Evolutionary conservation across 2,329 filamentous ascomycete species (phyloP), one percentile per base, ranked within the genome.

Genomic region (Hirsutella thompsonii): DNA sequence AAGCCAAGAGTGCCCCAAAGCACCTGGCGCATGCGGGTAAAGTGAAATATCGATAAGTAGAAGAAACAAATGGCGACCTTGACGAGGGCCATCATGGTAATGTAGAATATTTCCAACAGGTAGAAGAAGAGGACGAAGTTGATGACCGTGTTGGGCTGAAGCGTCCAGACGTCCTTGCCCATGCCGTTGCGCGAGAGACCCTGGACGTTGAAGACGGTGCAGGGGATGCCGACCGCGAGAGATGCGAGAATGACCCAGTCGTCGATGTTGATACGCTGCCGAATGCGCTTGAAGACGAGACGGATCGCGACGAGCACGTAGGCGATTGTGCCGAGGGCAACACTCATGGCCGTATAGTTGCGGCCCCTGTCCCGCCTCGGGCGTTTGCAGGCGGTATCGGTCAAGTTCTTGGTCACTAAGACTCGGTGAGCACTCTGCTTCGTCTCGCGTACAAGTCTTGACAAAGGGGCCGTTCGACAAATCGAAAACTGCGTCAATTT

Each of bases 131-230:
- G 20, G 19, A 23, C 21, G 10, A 40, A 40, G 13, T 29, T 5
- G n/a, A 13, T 13, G 14, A 36, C 14, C 30, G 30, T 35, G 11
- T 36, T 18, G 8, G 47, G 40, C 14, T 23, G 39, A 0, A 61
- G 44, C 3, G 57, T 60, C 59, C 59, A 62, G 16, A 59, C 51
- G 26, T 62, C 59, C 9, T 47, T 49, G 2, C 59, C 59, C 18
- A 61, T 42, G 6, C 58, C 59, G 29, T 55, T 49, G 2, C 48
- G 44, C 1, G 47, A 43, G 0, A 56, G 47, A 3, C 50, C 49
- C 4, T 45, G 41, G 5, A 53, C 38, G 37, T 50, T 51, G 37
- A 60, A 45, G n/a, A 53, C 44, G 0, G 49, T 51, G 16, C 46
- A 49, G 0, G 52, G 50, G 5, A 56, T 39, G 16, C 49, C 48